phyloP scores from a whole-genome alignment of 345 rosid genomes.

The Pelargonium nanum region DNA sequence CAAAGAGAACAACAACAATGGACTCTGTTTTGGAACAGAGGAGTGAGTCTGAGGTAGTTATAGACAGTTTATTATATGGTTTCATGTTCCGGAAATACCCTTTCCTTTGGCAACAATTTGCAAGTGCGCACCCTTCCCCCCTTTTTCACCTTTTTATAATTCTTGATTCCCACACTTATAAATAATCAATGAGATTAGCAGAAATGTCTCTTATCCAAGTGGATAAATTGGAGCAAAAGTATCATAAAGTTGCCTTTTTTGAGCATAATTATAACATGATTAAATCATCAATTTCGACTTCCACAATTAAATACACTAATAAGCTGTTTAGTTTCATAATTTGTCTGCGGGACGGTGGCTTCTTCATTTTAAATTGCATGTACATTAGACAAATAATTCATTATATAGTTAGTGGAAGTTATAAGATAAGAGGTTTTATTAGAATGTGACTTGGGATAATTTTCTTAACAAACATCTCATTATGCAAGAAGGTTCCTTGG shows the following conservation, averaged over 20 bases:
- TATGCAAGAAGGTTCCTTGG: background rate
- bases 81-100: constrained; percentile 7
- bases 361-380: background rate
- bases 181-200: constrained; percentile 2
- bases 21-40: constrained; percentile 8
- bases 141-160: background rate
- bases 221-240: background rate
- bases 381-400: background rate
- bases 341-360: background rate
- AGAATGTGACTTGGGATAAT: background rate
- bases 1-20: background rate
- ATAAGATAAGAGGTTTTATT: background rate
- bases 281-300: background rate
- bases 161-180: background rate
- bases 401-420: background rate
- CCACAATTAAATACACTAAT: background rate
- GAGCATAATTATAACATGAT: background rate
- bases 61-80: constrained; percentile 23
- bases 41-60: constrained; percentile 15
- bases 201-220: background rate
- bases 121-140: background rate
- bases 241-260: background rate
- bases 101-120: constrained; percentile 5
- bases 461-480: too few relatives aligned
- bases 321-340: background rate